These are phyloP conservation scores for Fusarium lateritium DNA, from an alignment of 2,329 filamentous ascomycete species.

Conservation along the genomic window DNA sequence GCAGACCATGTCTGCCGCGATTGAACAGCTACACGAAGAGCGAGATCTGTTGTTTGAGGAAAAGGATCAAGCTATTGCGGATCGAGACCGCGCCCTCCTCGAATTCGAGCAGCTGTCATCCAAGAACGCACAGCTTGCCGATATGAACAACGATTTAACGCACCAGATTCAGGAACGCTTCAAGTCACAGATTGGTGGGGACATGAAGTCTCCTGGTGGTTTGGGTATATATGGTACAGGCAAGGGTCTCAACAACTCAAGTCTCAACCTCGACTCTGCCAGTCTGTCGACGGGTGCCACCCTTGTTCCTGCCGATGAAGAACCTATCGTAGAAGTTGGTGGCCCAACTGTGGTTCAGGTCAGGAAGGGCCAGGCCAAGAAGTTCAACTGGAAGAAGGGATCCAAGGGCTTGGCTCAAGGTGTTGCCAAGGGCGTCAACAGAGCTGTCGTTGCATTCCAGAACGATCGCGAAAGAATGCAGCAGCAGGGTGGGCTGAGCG, in stretches of 20 bases:
- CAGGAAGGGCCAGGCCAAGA: constrained; percentile 92
- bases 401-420: constrained; percentile 95
- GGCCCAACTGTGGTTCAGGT: constrained; percentile 95
- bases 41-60: constrained; percentile 88
- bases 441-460: constrained; percentile 84
- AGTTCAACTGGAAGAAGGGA: constrained; percentile 99
- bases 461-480: constrained; percentile 70
- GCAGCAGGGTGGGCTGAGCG: constrained; percentile 67
- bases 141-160: constrained; percentile 95
- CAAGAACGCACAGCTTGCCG: constrained; percentile 93
- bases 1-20: constrained; percentile 68
- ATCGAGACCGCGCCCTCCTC: constrained; percentile 92
- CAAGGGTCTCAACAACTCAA: constrained; percentile 66
- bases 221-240: constrained; percentile 70
- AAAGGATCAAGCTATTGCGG: constrained; percentile 83
- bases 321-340: constrained; percentile 74
- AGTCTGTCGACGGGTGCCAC: constrained; percentile 72
- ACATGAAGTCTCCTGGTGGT: constrained; percentile 65
- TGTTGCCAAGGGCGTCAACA: constrained; percentile 93
- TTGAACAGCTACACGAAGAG: constrained; percentile 76
- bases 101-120: constrained; percentile 96
- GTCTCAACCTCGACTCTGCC: constrained; percentile 65
- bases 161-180: constrained; percentile 95
- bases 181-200: constrained; percentile 79
- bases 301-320: constrained; percentile 74